Base-by-base conservation (phyloP, 176 grass and related monocot genomes). In the Eragrostis nindensis region DNA sequence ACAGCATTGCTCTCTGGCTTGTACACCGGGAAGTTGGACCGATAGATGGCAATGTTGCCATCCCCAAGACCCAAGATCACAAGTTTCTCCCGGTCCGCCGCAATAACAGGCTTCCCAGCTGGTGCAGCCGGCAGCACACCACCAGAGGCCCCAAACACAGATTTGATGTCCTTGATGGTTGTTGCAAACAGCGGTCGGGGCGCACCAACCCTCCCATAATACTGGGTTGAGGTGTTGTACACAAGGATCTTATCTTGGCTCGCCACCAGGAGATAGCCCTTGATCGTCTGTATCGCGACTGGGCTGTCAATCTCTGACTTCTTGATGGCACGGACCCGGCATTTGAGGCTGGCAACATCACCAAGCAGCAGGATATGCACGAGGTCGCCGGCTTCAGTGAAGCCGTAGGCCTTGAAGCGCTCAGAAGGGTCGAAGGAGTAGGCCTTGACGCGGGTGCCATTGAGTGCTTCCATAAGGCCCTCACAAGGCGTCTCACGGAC, bases 211-310 rank as follows among this genome's bases (percentile, higher is more conserved):
- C 92, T 94, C 1, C 90, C 95, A 47, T 89, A 91, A 75, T 91
- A 98, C 82, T 93, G 95, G 3, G 90, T 86, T 0, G 95, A 98
- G n/a, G 89, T 98, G 77, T 98, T 98, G 80, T 93, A 98, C 36
- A 95, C 88, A 81, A 84, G 82, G 66, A 95, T 73, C 79, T 93
- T 95, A 29, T 94, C 95, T 27, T 86, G 84, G 83, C 80, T 98
- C 0, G 90, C 88, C 5, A 95, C 88, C 73, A 98, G 70, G 11
- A 98, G 90, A 54, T 95, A 98, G 0, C 95, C 88, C 78, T 93
- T 98, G 68, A 95, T 86, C 8, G 86, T 84, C 75, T 98, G 95
- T 76, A 98, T 88, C 0, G 92, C 80, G 1, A 90, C 83, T 0
- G 92, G 90, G 47, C 56, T 43, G 49, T 91, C 88, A 3, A 95